Conservation (phyloP, 495 filamentous ascomycete species). For the Penicillium herquei region DNA sequence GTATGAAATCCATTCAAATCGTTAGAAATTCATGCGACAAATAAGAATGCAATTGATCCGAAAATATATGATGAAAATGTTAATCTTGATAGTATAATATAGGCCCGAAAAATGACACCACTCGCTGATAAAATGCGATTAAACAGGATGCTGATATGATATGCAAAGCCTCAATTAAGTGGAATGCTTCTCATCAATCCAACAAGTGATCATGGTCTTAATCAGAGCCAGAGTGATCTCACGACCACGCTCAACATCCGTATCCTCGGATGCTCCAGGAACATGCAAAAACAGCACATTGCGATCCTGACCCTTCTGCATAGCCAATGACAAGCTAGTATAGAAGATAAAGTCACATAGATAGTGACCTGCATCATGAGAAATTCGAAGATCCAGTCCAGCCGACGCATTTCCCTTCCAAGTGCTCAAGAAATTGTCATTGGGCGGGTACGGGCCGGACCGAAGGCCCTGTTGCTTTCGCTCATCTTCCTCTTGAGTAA, state of each 20-base stretch:
- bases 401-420: slow-evolving; percentile 34
- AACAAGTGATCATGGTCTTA: slow-evolving; percentile 58
- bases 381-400: slow-evolving; percentile 58
- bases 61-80: too few species aligned
- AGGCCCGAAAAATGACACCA: too few species aligned
- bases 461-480: neutral
- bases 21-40: too few species aligned
- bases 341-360: slow-evolving; percentile 88
- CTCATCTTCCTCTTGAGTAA: neutral
- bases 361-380: slow-evolving; percentile 75
- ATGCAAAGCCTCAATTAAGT: slow-evolving; percentile 2
- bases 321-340: slow-evolving; percentile 61
- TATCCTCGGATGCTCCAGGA: slow-evolving; percentile 56
- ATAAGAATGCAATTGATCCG: too few species aligned
- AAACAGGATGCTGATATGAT: neutral
- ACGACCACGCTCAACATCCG: slow-evolving; percentile 56
- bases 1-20: too few species aligned
- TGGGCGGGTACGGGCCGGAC: slow-evolving; percentile 28
- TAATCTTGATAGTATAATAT: too few species aligned
- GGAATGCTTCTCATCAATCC: slow-evolving; percentile 28
- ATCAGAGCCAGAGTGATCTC: slow-evolving; percentile 69
- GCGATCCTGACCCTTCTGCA: slow-evolving; percentile 46
- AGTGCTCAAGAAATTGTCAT: slow-evolving; percentile 31
- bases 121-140: too few species aligned
- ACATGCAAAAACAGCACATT: slow-evolving; percentile 80